Evolutionary conservation across 768 basidiomycete genomes (phyloP), one percentile per base, ranked within the genome.

Genomic region (Vararia minispora): DNA sequence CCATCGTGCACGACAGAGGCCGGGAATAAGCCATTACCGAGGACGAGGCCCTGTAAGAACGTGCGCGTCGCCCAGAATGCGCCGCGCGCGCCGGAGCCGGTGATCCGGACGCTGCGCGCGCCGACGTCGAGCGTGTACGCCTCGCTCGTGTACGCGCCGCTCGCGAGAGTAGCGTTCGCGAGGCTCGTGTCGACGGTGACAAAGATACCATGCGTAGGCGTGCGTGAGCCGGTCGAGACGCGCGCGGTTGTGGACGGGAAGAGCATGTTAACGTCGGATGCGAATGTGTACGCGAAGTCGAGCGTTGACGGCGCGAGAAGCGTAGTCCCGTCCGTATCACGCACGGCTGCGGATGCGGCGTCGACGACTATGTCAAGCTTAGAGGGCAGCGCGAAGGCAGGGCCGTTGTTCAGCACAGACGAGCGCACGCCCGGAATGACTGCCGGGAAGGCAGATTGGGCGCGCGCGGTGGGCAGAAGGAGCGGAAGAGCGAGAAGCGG

Each of bases 31-130:
- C 49, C 50, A 20, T 45, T 39, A 27, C 30, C 29, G 32, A 54
- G 40, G 25, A 47, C 43, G 24, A 53, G 40, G 10, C 48, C 52
- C 38, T 56, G 54, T 10, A 56, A 43, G 25, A 56, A 33, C 6
- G 54, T 54, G 9, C 54, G 45, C 14, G 54, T 52, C 6, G 37
- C 54, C 52, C 54, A 56, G 39, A 52, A 56, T 5, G 40, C 49
- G 26, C 52, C 54, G 24, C 49, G 52, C 21, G 49, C 44, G 11
- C 52, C 52, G 9, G 46, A 17, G n/a, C 47, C 51, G 26, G 27
- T 43, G 25, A 56, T 50, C n/a, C 21, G 37, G 18, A 56, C 45
- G 24, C 30, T 21, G 4, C 28, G 27, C 9, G 39, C 5, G 11
- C 42, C 34, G 18, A 51, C 46, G 17, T 39, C 36, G 35, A 56